Conservation (phyloP, 345 rosid species). For the Nasturtium officinale region DNA sequence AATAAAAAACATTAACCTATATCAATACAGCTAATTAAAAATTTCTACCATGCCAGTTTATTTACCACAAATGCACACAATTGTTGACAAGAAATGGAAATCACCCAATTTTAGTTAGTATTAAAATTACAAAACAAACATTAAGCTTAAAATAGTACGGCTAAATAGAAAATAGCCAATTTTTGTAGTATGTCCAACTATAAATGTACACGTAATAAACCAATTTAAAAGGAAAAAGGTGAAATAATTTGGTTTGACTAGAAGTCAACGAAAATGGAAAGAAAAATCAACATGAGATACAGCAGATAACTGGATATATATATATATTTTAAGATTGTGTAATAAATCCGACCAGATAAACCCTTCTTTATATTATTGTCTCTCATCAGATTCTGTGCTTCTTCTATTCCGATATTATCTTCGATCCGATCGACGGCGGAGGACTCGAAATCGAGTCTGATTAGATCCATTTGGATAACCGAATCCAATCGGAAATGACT, state of each 20-base stretch:
- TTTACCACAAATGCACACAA: background rate
- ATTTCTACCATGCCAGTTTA: background rate
- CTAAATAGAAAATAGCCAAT: background rate
- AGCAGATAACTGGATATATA: background rate
- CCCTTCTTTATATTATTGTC: background rate
- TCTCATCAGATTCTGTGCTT: conserved; percentile 24
- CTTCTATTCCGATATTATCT: background rate
- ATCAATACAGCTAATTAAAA: background rate
- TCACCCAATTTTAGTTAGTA: background rate
- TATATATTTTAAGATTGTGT: background rate
- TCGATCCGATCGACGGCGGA: conserved; percentile 28
- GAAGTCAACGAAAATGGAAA: conserved; percentile 19
- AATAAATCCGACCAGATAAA: conserved; percentile 32
- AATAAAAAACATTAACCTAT: background rate
- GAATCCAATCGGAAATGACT: conserved; percentile 48
- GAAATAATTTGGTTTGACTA: conserved; percentile 12
- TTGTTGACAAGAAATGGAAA: background rate
- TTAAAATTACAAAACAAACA: background rate
- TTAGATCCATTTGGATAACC: conserved; percentile 14
- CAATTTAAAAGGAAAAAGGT: background rate
- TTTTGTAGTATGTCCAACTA: background rate
- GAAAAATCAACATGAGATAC: background rate
- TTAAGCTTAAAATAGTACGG: background rate
- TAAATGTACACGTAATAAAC: background rate
- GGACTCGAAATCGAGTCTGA: conserved; percentile 3